phyloP scores from a whole-genome alignment of 345 rosid species.

The Lumnitzera littorea region DNA sequence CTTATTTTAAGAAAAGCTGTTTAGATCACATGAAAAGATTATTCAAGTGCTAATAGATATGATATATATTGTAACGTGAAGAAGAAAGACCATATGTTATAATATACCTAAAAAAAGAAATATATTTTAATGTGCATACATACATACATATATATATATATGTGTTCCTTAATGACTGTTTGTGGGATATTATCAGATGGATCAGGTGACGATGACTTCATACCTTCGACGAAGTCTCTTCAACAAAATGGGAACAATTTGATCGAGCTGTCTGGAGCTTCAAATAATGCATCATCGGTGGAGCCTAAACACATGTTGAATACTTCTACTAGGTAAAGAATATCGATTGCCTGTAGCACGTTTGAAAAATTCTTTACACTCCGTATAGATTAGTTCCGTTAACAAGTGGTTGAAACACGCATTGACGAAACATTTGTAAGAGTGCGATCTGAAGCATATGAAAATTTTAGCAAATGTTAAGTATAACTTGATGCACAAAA shows the following conservation, averaged over 20 bases:
- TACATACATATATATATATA: neutral
- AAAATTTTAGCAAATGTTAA: no score
- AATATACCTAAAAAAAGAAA: neutral
- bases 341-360: neutral
- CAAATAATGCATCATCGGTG: slow-evolving; percentile 7
- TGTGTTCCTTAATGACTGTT: neutral
- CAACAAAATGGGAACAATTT: slow-evolving; percentile 9
- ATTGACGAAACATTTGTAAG: no score
- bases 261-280: slow-evolving; percentile 8
- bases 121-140: no score
- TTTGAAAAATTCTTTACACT: no score
- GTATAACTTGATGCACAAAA: no score
- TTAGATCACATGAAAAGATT: no score
- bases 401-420: no score
- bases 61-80: no score
- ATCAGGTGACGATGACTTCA: slow-evolving; percentile 40
- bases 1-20: no score
- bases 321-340: slow-evolving; percentile 31
- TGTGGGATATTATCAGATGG: slow-evolving; percentile 21
- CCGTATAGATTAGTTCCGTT: no score
- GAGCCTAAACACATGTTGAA: slow-evolving; percentile 23
- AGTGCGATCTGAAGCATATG: no score
- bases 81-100: neutral
- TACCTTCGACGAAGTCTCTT: slow-evolving; percentile 9
- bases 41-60: no score